phyloP scores from a whole-genome alignment of 2,329 filamentous ascomycete genomes.

The Fusarium humuli region DNA sequence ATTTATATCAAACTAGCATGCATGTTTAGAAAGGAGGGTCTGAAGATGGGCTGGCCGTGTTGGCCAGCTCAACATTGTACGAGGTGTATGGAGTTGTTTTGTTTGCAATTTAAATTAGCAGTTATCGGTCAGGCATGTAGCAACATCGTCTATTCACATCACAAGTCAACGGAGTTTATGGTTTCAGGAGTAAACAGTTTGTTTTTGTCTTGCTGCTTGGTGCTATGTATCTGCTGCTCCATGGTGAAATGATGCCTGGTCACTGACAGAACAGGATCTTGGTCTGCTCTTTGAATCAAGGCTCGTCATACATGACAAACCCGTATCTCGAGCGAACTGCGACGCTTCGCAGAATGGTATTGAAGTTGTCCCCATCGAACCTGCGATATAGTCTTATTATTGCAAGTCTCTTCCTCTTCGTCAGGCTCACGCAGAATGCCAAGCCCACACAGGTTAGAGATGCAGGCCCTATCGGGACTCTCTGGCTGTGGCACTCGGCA shows the following conservation, averaged over 20 bases:
- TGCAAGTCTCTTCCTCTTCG: neutral
- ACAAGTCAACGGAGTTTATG: neutral
- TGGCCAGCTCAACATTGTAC: conserved; percentile 17
- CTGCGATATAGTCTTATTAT: neutral
- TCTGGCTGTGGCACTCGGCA: neutral
- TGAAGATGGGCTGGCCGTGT: conserved; percentile 17
- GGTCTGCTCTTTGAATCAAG: neutral
- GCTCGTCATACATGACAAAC: neutral
- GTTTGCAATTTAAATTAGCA: conserved; percentile 30
- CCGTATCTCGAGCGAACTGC: neutral
- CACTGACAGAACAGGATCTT: neutral
- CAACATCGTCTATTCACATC: conserved; percentile 20
- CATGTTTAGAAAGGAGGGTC: conserved; percentile 19
- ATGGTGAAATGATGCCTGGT: neutral
- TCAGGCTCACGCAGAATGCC: neutral
- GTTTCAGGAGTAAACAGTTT: neutral
- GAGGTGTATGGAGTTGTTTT: conserved; percentile 30
- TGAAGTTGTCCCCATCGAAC: neutral
- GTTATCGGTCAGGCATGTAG: conserved; percentile 25
- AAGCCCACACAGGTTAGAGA: neutral
- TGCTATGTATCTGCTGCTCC: neutral
- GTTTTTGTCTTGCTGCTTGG: neutral
- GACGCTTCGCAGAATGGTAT: neutral
- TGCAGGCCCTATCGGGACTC: no score
- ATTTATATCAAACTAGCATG: conserved; percentile 32